Percentiles rank a stretch among this genome's conserved stretches.
These are phyloP conservation scores for Didymella glomerata DNA, from an alignment of 2,329 filamentous ascomycete species.

Conservation along the genomic window DNA sequence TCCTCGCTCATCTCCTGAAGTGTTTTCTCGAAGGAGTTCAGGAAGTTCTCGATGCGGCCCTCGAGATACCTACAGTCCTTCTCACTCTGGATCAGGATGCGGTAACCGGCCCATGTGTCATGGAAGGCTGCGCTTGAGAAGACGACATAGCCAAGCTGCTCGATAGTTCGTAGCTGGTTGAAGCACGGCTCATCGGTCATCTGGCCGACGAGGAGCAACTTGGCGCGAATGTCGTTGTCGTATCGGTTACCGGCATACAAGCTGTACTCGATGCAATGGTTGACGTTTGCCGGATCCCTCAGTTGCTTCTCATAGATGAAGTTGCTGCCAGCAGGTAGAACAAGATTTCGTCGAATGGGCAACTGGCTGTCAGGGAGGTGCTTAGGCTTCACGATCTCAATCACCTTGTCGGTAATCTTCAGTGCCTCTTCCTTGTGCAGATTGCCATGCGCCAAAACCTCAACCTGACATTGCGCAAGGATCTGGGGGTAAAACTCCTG, in stretches of 20 bases:
- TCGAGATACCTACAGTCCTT: slow-evolving; percentile 84
- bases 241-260: slow-evolving; percentile 56
- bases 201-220: slow-evolving; percentile 82
- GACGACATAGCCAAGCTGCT: slow-evolving; percentile 96
- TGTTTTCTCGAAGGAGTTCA: slow-evolving; percentile 70
- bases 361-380: slow-evolving; percentile 79
- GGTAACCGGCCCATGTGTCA: slow-evolving; percentile 80
- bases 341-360: slow-evolving; percentile 77
- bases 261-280: slow-evolving; percentile 62
- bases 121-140: slow-evolving; percentile 79
- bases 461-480: slow-evolving; percentile 83
- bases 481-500: slow-evolving; percentile 80
- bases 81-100: slow-evolving; percentile 94
- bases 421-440: slow-evolving; percentile 92
- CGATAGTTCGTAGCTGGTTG: slow-evolving; percentile 93
- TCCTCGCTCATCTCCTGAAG: slow-evolving; percentile 79
- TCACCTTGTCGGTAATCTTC: slow-evolving; percentile 82
- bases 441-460: slow-evolving; percentile 90
- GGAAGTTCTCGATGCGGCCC: slow-evolving; percentile 84
- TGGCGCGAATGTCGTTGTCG: slow-evolving; percentile 75
- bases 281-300: slow-evolving; percentile 85
- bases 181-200: slow-evolving; percentile 94
- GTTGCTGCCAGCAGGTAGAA: slow-evolving; percentile 82
- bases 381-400: slow-evolving; percentile 77
- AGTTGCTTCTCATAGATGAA: slow-evolving; percentile 82